Evolutionary conservation across 2,329 filamentous ascomycete genomes (phyloP), one percentile per base, ranked within the genome.

Genomic region (Knufia petricola): DNA sequence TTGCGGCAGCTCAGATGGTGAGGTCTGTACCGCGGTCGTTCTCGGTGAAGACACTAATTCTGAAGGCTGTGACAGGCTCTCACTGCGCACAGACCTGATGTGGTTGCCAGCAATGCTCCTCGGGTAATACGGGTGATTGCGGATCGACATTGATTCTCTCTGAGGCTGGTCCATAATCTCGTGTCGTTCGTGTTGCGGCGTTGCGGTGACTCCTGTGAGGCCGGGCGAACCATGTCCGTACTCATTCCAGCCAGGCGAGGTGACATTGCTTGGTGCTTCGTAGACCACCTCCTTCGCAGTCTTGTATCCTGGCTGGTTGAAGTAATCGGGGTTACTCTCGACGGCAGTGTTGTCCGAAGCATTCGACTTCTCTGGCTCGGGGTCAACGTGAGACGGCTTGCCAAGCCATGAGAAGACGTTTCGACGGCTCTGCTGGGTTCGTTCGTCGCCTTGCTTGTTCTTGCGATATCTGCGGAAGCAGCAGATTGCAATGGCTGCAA

Each of bases 371-470:
- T 41, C 38, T 6, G 38, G 15, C 8, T 6, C 6, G 21, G 17
- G 15, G 20, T 41, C 38, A 24, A 41, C n/a, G 6, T 20, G 38
- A 20, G 38, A 13, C n/a, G 38, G 20, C n/a, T 41, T 41, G 17
- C 38, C 20, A 41, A 41, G 26, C 38, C 38, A 41, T 19, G 38
- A 41, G 8, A 9, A 41, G 4, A 41, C 38, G n/a, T 41, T 41
- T n/a, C 20, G 4, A 6, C 38, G 38, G n/a, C 17, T 41, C 7
- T 20, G 12, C 38, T 41, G 38, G 7, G 38, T 41, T 8, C 38
- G 4, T 24, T 9, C 38, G 17, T 7, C 38, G 38, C 38, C 38
- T 24, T 9, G 4, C 38, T 24, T 19, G n/a, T 41, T 20, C 38
- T 41, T 41, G 38, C 38, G 38, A 4, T 24, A 8, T 20, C 20